Base-by-base conservation (phyloP, 805 yeast genomes). In the Clavispora vitiphila region DNA sequence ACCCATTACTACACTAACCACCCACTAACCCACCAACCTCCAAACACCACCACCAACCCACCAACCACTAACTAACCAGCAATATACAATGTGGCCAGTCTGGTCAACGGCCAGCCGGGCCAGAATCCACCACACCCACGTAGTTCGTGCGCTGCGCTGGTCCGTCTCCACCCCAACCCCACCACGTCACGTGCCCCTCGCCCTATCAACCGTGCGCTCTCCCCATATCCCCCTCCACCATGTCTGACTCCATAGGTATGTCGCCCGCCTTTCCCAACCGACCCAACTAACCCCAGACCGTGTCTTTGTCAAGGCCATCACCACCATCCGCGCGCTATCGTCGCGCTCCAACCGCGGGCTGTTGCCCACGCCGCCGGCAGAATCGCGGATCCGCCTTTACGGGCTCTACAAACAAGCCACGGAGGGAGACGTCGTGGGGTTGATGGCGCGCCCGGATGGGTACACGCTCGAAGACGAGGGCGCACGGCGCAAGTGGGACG, bases 321-420 rank as follows among this genome's bases (percentile, higher is more conserved):
- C 89, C 34, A 86, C 93, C 4, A 84, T 87, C 40, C 72, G 83
- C 47, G 77, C 89, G 2, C 67, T 87, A 34, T 81, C 91, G 2
- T 73, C 84, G 5, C 69, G 82, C 40, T 71, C 83, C 16, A 77
- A 79, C 34, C 71, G 77, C 46, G 81, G 81, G 12, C 67, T 82
- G 8, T 64, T 85, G 22, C 88, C 90, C 0, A 71, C 90, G 21
- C 95, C 95, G 0, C 89, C 93, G 0, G 74, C 85, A 2, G 83
- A 80, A 40, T 76, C 70, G 45, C 61, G 95, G 25, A 78, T 83
- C 43, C 72, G 72, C 48, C 69, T 87, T 4, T 87, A 87, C 58
- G 96, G 95, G 0, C 71, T 87, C 38, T 87, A 86, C 64, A 88
- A 87, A 54, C 96, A 87, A 57, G 90, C 95, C 2, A 87, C 95